Conservation (phyloP, 805 yeast genomes). For the Candida alai region DNA sequence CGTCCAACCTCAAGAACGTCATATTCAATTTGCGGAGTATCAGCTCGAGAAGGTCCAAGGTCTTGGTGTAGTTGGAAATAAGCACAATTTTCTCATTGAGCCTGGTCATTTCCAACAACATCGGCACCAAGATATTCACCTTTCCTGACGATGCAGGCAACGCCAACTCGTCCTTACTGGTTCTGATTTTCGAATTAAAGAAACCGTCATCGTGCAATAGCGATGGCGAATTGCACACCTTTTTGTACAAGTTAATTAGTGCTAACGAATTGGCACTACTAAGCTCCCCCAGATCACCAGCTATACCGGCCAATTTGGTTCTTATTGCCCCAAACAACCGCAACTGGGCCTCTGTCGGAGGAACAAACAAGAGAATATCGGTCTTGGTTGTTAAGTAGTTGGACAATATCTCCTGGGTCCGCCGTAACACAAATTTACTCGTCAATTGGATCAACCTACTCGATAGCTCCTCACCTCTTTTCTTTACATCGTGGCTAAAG, state of each 20-base stretch:
- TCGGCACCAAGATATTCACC: slow-evolving; percentile 51
- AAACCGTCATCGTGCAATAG: slow-evolving; percentile 49
- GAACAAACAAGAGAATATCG: slow-evolving; percentile 73
- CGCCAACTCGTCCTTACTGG: not conserved
- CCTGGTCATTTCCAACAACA: slow-evolving; percentile 51
- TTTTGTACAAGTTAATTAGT: slow-evolving; percentile 69
- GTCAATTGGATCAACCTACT: slow-evolving; percentile 64
- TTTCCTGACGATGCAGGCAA: slow-evolving; percentile 51
- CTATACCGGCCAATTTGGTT: too few relatives aligned
- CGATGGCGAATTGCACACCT: slow-evolving; percentile 80
- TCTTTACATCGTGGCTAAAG: slow-evolving; percentile 43
- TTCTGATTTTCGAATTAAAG: slow-evolving; percentile 18
- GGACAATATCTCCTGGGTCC: slow-evolving; percentile 57
- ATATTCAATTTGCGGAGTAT: slow-evolving; percentile 47
- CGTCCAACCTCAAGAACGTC: slow-evolving; percentile 69
- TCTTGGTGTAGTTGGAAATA: slow-evolving; percentile 84
- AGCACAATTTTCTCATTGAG: slow-evolving; percentile 72
- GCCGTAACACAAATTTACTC: slow-evolving; percentile 61
- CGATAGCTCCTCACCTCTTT: slow-evolving; percentile 58
- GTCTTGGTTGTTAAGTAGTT: slow-evolving; percentile 68
- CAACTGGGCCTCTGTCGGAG: slow-evolving; percentile 64
- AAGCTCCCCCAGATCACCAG: too few relatives aligned
- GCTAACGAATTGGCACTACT: slow-evolving; percentile 47
- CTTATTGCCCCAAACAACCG: slow-evolving; percentile 50
- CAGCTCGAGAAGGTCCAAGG: slow-evolving; percentile 70